Evolutionary conservation across 2,329 filamentous ascomycete genomes (phyloP).

Genomic region (Fusarium ramigenum): DNA sequence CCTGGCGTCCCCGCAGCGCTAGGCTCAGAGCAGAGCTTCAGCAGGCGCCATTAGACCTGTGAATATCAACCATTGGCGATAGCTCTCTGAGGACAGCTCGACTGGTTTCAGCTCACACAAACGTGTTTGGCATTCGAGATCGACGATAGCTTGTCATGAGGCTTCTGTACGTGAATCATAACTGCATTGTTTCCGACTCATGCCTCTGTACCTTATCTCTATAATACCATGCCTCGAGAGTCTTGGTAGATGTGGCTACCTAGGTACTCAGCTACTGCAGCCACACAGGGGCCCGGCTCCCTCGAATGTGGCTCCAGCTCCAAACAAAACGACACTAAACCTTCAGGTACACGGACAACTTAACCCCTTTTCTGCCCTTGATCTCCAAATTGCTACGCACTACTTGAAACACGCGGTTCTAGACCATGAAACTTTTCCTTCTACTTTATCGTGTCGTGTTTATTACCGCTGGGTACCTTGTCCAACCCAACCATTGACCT

Average conservation of each 20-base stretch:
- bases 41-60: constrained; percentile 18
- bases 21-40: constrained; percentile 28
- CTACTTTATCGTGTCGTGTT: background rate
- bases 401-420: constrained; percentile 25
- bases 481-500: background rate
- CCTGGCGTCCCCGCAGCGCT: constrained; percentile 30
- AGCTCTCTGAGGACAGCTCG: background rate
- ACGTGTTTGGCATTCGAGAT: constrained; percentile 4
- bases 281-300: constrained; percentile 8
- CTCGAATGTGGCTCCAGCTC: constrained; percentile 21
- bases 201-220: background rate
- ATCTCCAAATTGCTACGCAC: constrained; percentile 1
- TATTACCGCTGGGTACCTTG: background rate
- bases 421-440: constrained; percentile 12
- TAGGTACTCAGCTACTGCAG: background rate
- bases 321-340: constrained; percentile 27
- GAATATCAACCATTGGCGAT: constrained; percentile 22
- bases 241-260: background rate
- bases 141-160: background rate
- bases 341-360: background rate
- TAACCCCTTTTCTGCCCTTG: constrained; percentile 31
- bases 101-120: constrained; percentile 24
- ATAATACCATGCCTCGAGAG: background rate
- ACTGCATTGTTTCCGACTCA: background rate
- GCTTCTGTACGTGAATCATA: background rate